Percentiles rank a stretch among this genome's conserved stretches.
phyloP scores from a whole-genome alignment of 305 asterid species.

The Fraxinus paxiana region DNA sequence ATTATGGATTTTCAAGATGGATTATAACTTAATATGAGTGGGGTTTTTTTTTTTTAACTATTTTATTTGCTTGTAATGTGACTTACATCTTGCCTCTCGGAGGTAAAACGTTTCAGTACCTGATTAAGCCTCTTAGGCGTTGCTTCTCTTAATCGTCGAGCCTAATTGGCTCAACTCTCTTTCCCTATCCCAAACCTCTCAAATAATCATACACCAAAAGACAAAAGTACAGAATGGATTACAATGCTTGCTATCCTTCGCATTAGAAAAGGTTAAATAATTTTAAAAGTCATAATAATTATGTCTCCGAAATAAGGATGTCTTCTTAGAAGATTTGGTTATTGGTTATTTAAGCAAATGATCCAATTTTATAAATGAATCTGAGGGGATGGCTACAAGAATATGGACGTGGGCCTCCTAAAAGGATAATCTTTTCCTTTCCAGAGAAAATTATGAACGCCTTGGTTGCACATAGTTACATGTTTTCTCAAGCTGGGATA shows the following conservation, averaged over 20 bases:
- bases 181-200: not conserved
- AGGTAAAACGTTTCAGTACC: not conserved
- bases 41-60: not conserved
- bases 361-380: constrained; percentile 6
- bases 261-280: constrained; percentile 5
- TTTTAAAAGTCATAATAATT: not conserved
- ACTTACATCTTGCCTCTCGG: not conserved
- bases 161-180: not conserved
- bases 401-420: not conserved
- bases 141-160: not conserved
- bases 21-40: not conserved
- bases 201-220: not conserved
- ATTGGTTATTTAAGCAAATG: not conserved
- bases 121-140: not conserved
- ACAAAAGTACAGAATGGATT: not conserved
- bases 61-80: not conserved
- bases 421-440: not conserved
- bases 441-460: not conserved
- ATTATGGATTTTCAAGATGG: not conserved
- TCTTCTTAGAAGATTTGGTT: not conserved
- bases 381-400: not conserved
- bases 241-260: not conserved
- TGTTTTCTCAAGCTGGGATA: not conserved
- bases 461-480: not conserved
- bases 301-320: not conserved